Evolutionary conservation across 176 grass and related monocot genomes (phyloP).

Genomic region (Phoenix dactylifera): DNA sequence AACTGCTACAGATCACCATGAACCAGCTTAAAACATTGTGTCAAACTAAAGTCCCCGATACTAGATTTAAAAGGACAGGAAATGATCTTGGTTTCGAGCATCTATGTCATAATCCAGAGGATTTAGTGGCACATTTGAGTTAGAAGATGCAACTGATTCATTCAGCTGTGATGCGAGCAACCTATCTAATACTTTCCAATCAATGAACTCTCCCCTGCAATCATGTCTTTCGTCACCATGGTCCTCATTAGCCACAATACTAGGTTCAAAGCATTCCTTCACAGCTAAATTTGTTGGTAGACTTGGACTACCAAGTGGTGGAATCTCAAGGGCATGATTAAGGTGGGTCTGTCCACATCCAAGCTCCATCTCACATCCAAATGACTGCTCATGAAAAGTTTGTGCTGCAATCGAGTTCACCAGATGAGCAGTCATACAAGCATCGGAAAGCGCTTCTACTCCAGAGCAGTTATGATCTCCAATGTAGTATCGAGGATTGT

Average conservation of each 20-base stretch:
- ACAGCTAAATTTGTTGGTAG: slow-evolving; percentile 13
- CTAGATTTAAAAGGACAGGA: slow-evolving; percentile 12
- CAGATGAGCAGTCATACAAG: slow-evolving; percentile 11
- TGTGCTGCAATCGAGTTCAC: slow-evolving; percentile 12
- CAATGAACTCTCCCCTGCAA: slow-evolving; percentile 11
- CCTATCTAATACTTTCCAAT: slow-evolving; percentile 62
- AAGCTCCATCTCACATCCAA: slow-evolving; percentile 8
- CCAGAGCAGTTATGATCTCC: neutral
- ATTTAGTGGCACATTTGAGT: slow-evolving; percentile 3
- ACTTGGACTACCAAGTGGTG: slow-evolving; percentile 28
- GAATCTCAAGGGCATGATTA: slow-evolving; percentile 25
- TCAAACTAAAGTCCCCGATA: neutral
- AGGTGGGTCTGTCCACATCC: slow-evolving; percentile 28
- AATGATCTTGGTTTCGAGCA: slow-evolving; percentile 15
- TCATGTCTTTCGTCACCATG: neutral
- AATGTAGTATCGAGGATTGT: slow-evolving; percentile 17
- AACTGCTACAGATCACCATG: no score
- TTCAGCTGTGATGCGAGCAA: slow-evolving; percentile 40
- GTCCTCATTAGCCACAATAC: slow-evolving; percentile 4
- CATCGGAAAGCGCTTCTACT: neutral
- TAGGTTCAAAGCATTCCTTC: slow-evolving; percentile 18
- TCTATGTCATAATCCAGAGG: slow-evolving; percentile 5
- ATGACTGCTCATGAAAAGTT: slow-evolving; percentile 10
- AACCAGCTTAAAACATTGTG: no score
- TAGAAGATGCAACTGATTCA: slow-evolving; percentile 12